A percentile compares a stretch with the other conserved stretches of the same genome.
Evolutionary conservation across 2,329 filamentous ascomycete genomes (phyloP).

Genomic region (Diplocarpon mali): DNA sequence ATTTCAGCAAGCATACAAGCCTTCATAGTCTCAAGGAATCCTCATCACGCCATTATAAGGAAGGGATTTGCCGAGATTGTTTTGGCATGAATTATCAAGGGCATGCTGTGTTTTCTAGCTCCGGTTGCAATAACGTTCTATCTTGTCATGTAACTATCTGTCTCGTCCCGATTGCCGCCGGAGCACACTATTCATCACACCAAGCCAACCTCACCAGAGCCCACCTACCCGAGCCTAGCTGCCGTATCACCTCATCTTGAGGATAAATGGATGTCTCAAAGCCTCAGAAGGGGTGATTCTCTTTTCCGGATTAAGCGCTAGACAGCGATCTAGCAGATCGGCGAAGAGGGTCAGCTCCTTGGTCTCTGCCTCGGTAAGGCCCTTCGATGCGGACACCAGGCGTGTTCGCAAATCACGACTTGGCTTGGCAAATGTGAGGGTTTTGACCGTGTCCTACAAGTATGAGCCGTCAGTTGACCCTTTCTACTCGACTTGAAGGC

Average conservation of each 20-base stretch:
- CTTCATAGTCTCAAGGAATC: too few relatives aligned
- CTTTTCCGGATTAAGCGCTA: slow-evolving; percentile 86
- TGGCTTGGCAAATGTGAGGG: slow-evolving; percentile 60
- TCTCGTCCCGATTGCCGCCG: not conserved
- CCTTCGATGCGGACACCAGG: slow-evolving; percentile 61
- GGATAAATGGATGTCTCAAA: slow-evolving; percentile 78
- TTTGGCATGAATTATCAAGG: too few relatives aligned
- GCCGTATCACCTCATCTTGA: slow-evolving; percentile 14
- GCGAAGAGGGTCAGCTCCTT: slow-evolving; percentile 75
- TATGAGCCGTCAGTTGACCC: slow-evolving; percentile 8
- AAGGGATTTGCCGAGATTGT: too few relatives aligned
- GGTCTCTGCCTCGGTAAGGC: slow-evolving; percentile 61
- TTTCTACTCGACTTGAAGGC: not conserved
- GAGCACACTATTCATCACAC: not conserved
- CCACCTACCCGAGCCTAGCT: not conserved
- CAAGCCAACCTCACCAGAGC: not conserved
- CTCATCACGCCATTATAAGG: too few relatives aligned
- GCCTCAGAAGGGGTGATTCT: slow-evolving; percentile 79
- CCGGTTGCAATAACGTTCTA: too few relatives aligned
- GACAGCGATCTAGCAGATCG: slow-evolving; percentile 78
- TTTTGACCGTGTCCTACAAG: slow-evolving; percentile 52
- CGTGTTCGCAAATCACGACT: slow-evolving; percentile 73
- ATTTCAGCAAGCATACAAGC: too few relatives aligned
- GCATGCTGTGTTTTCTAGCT: too few relatives aligned
- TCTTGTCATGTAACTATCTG: too few relatives aligned